Base-by-base conservation (phyloP, 352 stramenopile species). In the Blastocystis sp. region DNA sequence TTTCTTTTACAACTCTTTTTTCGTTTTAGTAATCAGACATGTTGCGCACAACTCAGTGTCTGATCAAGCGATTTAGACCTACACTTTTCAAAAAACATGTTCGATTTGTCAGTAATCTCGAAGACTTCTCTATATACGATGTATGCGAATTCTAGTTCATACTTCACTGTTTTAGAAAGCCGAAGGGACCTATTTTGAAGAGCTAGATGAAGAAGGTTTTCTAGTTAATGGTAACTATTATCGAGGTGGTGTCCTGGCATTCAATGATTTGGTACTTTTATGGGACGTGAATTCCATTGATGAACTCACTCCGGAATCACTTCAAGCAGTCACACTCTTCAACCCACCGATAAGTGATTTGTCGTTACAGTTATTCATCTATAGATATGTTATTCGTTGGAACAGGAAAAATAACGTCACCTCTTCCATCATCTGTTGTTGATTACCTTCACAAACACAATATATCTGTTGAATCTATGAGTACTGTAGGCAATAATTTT, bases 41-140 rank as follows among this genome's bases (percentile, higher is more conserved):
- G 71, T 43, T 83, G 7, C 42, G 71, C 24, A 27, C 27, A 29
- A 12, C 37, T 24, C 29, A 51, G 32, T 65, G 19, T 21, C 51
- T 66, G 35, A 83, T 54, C 19, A 65, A 43, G 43, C 52, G 27
- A 51, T 43, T 83, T 7, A 49, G 71, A 29, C 14, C 46, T 11
- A n/a, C 65, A 3, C 14, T 63, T 11, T 56, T 56, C 14, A 83
- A 66, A 24, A 35, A n/a, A 27, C 42, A 21, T 4, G 7, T 61
- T 43, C 46, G 71, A 24, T 61, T 32, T 21, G 51, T 27, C 14
- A 43, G 71, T 16, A 43, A 83, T 56, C 46, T 83, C 7, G 71
- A 83, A 32, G 43, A 83, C 24, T 83, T 65, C 49, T 67, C 71
- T n/a, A 83, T 83, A n/a, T 83, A 83, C 51, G 71, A 83, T 83